phyloP scores from a whole-genome alignment of 129 eudicot species.

The Gnaphalium uliginosum region DNA sequence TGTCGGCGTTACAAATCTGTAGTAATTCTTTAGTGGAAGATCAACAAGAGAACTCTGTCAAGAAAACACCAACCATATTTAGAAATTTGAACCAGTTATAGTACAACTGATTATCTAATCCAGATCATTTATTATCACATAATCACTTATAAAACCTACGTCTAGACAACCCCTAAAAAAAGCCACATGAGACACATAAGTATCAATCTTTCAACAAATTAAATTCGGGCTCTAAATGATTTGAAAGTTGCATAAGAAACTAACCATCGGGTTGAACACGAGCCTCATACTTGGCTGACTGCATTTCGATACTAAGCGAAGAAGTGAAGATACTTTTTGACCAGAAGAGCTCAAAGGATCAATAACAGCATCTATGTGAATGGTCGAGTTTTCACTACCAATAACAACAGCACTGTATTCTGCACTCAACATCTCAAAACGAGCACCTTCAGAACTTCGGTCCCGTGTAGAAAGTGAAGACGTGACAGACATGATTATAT shows the following conservation, averaged over 20 bases:
- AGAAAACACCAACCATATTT: slow-evolving; percentile 20
- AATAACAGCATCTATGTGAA: slow-evolving; percentile 92
- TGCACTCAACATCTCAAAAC: slow-evolving; percentile 77
- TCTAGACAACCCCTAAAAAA: too few species aligned
- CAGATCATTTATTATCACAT: neutral
- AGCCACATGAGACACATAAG: neutral
- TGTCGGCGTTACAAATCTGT: slow-evolving; percentile 91
- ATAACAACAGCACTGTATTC: slow-evolving; percentile 72
- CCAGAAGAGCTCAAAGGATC: slow-evolving; percentile 97
- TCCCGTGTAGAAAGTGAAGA: slow-evolving; percentile 82
- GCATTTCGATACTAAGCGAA: slow-evolving; percentile 60
- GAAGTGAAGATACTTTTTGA: slow-evolving; percentile 85
- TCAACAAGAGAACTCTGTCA: slow-evolving; percentile 95
- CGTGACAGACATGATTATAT: slow-evolving; percentile 72
- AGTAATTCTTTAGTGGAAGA: slow-evolving; percentile 94
- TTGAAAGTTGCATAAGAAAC: slow-evolving; percentile 29
- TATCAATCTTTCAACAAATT: neutral
- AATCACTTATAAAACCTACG: neutral
- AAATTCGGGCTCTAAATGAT: neutral
- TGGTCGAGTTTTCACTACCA: slow-evolving; percentile 57
- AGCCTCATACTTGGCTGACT: slow-evolving; percentile 93
- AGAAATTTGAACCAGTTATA: neutral
- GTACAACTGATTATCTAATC: neutral
- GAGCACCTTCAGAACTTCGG: slow-evolving; percentile 90
- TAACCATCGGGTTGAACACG: slow-evolving; percentile 87